Evolutionary conservation across 192 early-diverging fungal genomes (phyloP), one percentile per base, ranked within the genome.

Genomic region (Linnemannia hyalina): DNA sequence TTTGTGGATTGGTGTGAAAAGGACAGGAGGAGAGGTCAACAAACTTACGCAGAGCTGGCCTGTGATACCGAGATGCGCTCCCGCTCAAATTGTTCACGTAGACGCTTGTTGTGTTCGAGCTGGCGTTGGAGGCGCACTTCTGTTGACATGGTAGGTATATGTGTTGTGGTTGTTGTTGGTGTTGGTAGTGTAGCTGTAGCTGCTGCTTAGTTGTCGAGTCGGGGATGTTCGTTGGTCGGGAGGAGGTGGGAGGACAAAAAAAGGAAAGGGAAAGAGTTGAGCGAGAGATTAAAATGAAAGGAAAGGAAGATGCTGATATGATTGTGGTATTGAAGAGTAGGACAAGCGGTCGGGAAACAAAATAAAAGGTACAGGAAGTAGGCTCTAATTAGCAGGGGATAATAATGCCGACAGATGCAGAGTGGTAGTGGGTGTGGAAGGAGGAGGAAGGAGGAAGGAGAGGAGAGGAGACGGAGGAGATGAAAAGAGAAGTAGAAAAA

Each of bases 101-200:
- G 80, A 32, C 84, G 78, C 84, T 78, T 86, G 76, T 86, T 86
- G 79, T 86, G 84, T 74, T 86, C 84, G 63, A 86, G 84, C 55
- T 86, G 84, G 11, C 84, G 84, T 68, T 86, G 84, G 35, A 86
- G 72, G 38, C 84, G 69, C 75, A 86, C 70, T 75, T 86, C 84
- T 46, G 79, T 77, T 16, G 84, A 32, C 84, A 86, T 86, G 68
- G 32, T 47, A n/a, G 40, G 1, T 52, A 70, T 77, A 38, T 16
- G 29, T 26, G 18, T 47, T 6, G 46, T 22, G 18, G 40, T 38
- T 70, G 41, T 42, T 29, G 20, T 38, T 70, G 35, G 16, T 3
- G 49, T 65, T 15, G 60, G 32, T 65, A 26, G 60, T 65, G 55
- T 26, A 26, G 55, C 10, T 11, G 55, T 55, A 4, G 23, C n/a